phyloP scores from a whole-genome alignment of 495 filamentous ascomycete species.

The Aspergillus egyptiacus region DNA sequence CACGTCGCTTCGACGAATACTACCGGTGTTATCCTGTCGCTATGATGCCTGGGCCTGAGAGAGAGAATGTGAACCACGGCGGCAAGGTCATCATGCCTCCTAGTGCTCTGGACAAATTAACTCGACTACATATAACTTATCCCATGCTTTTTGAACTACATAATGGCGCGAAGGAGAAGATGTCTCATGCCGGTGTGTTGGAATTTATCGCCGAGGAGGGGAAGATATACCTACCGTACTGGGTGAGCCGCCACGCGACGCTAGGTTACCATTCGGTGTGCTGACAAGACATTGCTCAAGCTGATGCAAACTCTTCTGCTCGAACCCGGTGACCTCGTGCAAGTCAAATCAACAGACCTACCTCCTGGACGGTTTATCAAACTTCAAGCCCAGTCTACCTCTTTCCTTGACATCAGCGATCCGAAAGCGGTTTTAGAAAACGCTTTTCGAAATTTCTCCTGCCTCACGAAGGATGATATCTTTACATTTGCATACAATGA shows the following conservation, averaged over 20 bases:
- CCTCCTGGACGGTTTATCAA: slow-evolving; percentile 88
- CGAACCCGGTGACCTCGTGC: slow-evolving; percentile 87
- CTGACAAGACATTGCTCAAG: slow-evolving; percentile 34
- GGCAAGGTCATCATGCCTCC: slow-evolving; percentile 96
- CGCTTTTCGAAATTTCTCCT: slow-evolving; percentile 89
- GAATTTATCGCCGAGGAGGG: slow-evolving; percentile 98
- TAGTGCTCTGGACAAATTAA: slow-evolving; percentile 91
- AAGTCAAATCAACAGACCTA: slow-evolving; percentile 89
- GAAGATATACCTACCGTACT: slow-evolving; percentile 89
- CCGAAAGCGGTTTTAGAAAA: slow-evolving; percentile 98
- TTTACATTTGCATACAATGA: slow-evolving; percentile 97
- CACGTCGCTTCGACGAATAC: slow-evolving; percentile 89
- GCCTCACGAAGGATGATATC: slow-evolving; percentile 82
- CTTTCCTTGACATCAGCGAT: slow-evolving; percentile 93
- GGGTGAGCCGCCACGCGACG: slow-evolving; percentile 61
- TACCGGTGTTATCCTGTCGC: slow-evolving; percentile 91
- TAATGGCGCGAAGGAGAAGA: slow-evolving; percentile 71
- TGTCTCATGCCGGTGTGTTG: slow-evolving; percentile 87
- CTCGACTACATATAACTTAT: slow-evolving; percentile 92
- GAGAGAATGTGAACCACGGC: slow-evolving; percentile 87
- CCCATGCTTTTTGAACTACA: slow-evolving; percentile 94
- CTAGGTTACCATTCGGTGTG: too few species aligned
- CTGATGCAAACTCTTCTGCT: slow-evolving; percentile 89
- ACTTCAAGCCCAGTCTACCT: slow-evolving; percentile 83
- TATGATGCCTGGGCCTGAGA: slow-evolving; percentile 90